phyloP scores from a whole-genome alignment of 805 yeast species.

The Ogataea methylovora region DNA sequence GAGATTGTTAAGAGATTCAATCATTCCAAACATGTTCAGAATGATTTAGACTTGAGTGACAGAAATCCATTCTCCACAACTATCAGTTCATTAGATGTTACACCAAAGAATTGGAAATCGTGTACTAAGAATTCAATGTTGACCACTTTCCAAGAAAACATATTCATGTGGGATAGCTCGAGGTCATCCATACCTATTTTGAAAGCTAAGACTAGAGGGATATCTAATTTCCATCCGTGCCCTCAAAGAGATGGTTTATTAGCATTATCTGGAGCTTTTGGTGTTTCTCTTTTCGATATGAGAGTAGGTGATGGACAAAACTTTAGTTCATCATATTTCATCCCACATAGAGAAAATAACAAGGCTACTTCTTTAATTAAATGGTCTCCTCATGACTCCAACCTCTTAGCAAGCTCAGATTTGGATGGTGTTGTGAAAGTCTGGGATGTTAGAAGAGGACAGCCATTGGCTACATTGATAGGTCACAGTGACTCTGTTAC shows the following conservation, averaged over 20 bases:
- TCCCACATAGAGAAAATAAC: constrained; percentile 27
- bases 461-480: constrained; percentile 41
- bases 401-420: constrained; percentile 60
- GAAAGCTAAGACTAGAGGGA: constrained; percentile 43
- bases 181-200: constrained; percentile 52
- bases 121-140: constrained; percentile 42
- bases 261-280: constrained; percentile 64
- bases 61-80: constrained; percentile 8
- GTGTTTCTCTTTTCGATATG: constrained; percentile 68
- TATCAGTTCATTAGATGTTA: constrained; percentile 28
- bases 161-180: constrained; percentile 72
- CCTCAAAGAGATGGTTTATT: constrained; percentile 40
- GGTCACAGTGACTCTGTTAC: constrained; percentile 54
- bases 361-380: constrained; percentile 35
- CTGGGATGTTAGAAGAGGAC: constrained; percentile 67
- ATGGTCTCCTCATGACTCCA: constrained; percentile 59
- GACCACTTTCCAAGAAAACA: constrained; percentile 57
- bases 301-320: constrained; percentile 33
- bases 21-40: constrained; percentile 57
- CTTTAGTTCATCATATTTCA: constrained; percentile 28
- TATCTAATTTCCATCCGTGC: constrained; percentile 43
- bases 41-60: constrained; percentile 9
- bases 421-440: constrained; percentile 47
- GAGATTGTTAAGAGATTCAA: constrained; percentile 73
- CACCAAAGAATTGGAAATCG: constrained; percentile 33